These are phyloP conservation scores for Aspergillus caelatus DNA, from an alignment of 2,329 filamentous ascomycete species.

Conservation along the genomic window DNA sequence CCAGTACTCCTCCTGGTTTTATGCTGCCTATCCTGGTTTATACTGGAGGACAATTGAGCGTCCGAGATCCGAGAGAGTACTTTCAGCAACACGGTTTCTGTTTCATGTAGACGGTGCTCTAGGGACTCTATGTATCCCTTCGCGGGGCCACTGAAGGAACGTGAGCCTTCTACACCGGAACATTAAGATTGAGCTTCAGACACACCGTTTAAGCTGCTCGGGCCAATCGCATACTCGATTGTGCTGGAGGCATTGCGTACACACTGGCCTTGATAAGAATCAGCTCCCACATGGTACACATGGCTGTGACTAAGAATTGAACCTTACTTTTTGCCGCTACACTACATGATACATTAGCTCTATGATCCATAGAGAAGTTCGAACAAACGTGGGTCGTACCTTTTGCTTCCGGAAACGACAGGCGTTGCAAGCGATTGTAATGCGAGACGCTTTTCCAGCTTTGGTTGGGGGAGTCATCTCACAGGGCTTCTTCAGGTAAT, in stretches of 20 bases:
- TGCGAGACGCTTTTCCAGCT: constrained; percentile 36
- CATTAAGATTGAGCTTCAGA: neutral
- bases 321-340: constrained; percentile 43
- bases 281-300: neutral
- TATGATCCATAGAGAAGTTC: neutral
- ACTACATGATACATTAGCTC: constrained; percentile 27
- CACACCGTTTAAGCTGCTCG: constrained; percentile 41
- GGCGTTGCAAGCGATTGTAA: constrained; percentile 45
- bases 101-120: constrained; percentile 46
- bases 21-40: constrained; percentile 14
- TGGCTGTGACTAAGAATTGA: neutral
- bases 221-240: constrained; percentile 42
- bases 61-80: constrained; percentile 39
- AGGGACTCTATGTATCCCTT: constrained; percentile 51
- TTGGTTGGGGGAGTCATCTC: constrained; percentile 11
- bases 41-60: constrained; percentile 31
- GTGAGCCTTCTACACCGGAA: neutral
- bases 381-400: constrained; percentile 24
- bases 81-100: constrained; percentile 44
- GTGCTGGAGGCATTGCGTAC: constrained; percentile 38
- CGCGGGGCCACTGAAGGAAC: constrained; percentile 43
- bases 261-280: constrained; percentile 33
- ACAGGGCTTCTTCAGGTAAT: neutral
- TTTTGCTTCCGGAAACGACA: constrained; percentile 49
- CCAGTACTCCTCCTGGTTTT: neutral